phyloP scores from a whole-genome alignment of 257 asterid genomes.

The Thymus quinquecostatus region DNA sequence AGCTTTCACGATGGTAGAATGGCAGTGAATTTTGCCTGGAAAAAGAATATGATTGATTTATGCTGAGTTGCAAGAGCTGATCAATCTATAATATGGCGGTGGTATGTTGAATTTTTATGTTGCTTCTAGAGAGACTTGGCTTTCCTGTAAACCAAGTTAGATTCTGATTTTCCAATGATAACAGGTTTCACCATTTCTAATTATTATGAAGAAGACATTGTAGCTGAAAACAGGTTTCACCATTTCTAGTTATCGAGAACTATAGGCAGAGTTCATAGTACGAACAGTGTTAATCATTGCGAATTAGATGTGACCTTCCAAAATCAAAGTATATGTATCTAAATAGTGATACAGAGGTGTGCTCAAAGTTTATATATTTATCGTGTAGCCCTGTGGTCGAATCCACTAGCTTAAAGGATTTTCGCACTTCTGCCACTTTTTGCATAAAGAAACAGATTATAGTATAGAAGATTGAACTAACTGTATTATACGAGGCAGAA shows the following conservation, averaged over 20 bases:
- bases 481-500: neutral
- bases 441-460: neutral
- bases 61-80: neutral
- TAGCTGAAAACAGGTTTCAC: neutral
- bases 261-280: neutral
- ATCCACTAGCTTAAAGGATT: neutral
- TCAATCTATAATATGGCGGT: neutral
- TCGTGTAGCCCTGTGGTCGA: neutral
- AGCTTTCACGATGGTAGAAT: neutral
- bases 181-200: neutral
- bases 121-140: neutral
- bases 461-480: neutral
- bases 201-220: neutral
- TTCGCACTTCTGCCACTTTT: neutral
- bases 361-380: neutral
- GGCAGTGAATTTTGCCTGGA: neutral
- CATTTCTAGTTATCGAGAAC: neutral
- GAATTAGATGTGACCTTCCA: neutral
- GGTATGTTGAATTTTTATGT: neutral
- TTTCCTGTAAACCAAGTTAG: neutral
- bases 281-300: neutral
- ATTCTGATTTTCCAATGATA: neutral
- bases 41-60: neutral
- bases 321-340: neutral
- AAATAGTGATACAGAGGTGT: neutral